Evolutionary conservation across 2,329 filamentous ascomycete genomes (phyloP).

Genomic region (Pseudogymnoascus sp.): DNA sequence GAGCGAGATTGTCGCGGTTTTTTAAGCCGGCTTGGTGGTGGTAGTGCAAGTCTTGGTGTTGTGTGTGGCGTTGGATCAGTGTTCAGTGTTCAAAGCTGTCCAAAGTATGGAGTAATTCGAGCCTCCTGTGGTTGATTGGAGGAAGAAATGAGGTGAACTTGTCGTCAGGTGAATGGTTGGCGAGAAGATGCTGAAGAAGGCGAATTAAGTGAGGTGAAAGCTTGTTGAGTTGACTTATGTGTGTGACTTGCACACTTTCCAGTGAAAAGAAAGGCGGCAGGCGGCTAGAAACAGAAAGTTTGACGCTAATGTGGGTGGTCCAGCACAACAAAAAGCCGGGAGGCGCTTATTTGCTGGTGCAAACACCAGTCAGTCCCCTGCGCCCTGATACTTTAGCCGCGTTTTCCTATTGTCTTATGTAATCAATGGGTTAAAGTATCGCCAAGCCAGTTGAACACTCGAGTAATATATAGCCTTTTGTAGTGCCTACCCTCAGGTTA

Average conservation of each 20-base stretch:
- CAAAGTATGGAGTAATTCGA: background rate
- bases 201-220: background rate
- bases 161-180: slow-evolving; percentile 1
- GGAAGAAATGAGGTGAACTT: background rate
- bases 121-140: background rate
- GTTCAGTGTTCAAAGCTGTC: background rate
- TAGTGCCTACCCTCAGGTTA: background rate
- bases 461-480: background rate
- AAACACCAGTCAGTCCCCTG: background rate
- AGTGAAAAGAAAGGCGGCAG: slow-evolving; percentile 5
- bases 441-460: background rate
- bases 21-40: background rate
- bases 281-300: slow-evolving; percentile 7
- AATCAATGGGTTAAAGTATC: background rate
- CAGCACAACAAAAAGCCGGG: slow-evolving; percentile 1
- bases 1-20: background rate
- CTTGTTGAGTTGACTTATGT: background rate
- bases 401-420: background rate
- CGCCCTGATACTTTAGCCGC: slow-evolving; percentile 6
- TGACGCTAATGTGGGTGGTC: slow-evolving; percentile 6
- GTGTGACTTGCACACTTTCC: slow-evolving; percentile 1
- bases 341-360: slow-evolving; percentile 3
- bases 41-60: slow-evolving; percentile 11
- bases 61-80: slow-evolving; percentile 6
- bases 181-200: background rate